Evolutionary conservation across 192 early-diverging fungal species (phyloP), one percentile per base, ranked within the genome.

Genomic region (Coemansia sp.): DNA sequence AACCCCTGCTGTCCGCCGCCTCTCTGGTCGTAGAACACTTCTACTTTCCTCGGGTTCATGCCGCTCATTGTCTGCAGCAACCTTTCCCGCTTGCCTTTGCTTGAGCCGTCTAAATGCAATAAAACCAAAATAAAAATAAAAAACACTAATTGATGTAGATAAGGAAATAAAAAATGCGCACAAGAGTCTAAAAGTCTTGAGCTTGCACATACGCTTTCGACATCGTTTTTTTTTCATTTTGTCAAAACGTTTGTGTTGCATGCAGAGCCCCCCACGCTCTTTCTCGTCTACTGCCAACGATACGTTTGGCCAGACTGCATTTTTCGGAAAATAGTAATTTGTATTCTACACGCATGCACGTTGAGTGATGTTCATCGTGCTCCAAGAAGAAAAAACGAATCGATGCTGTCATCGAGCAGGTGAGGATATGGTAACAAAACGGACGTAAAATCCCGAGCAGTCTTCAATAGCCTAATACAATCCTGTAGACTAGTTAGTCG

Each of bases 21-120:
- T 36, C 65, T 50, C 66, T 77, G 70, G 75, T 77, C 75, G 61
- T 77, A 77, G 60, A 77, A 77, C 41, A 77, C 42, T 3, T 52
- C 25, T 17, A 60, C 59, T 36, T 56, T 61, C 13, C 56, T 41
- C 67, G 48, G 29, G 60, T 54, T 33, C 46, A 13, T 58, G 52
- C 25, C 54, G 23, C 42, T 58, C 55, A 57, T 57, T 36, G 33
- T 57, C 57, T 9, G 9, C 19, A 19, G 3, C 45, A 15, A 19
- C 17, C 8, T 15, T 17, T 15, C 19, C 45, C 17, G 11, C 11
- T 40, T 40, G 9, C 7, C 38, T 40, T 10, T 40, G 38, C 29
- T 40, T 40, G 4, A 45, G 1, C 1, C 15, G 42, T 52, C 49
- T 52, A 52, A 25, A 52, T 52, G 11, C 23, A 52, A 25, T 11